A percentile compares a stretch with the other conserved stretches of the same genome.
Conservation (phyloP, 257 asterid species). For the Forsythia suspensa region DNA sequence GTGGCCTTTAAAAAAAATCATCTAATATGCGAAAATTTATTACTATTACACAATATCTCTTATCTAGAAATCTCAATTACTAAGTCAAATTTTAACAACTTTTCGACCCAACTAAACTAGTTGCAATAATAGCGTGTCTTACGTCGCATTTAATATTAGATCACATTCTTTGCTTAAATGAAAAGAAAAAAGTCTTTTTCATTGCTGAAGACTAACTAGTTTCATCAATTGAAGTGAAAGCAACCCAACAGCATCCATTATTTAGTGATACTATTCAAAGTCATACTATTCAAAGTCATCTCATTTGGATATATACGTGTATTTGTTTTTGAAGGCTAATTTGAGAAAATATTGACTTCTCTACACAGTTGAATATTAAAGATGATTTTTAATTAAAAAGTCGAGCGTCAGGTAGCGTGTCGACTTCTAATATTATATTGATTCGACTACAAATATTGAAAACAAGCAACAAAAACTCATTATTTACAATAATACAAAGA, state of each 20-base stretch:
- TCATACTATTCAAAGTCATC: slow-evolving; percentile 11
- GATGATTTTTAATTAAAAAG: background rate
- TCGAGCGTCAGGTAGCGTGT: background rate
- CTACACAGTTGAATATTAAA: background rate
- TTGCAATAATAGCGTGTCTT: background rate
- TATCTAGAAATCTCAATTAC: no score
- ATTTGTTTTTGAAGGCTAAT: background rate
- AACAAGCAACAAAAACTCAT: background rate
- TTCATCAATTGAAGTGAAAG: slow-evolving; percentile 13
- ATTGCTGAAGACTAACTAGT: slow-evolving; percentile 13
- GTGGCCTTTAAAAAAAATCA: no score
- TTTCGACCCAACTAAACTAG: background rate
- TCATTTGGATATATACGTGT: background rate
- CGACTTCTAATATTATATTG: background rate
- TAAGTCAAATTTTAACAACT: background rate
- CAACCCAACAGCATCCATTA: slow-evolving; percentile 7
- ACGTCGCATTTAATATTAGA: background rate
- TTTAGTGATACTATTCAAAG: slow-evolving; percentile 6
- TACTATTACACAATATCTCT: no score
- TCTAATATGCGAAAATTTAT: no score
- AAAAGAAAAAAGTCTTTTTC: slow-evolving; percentile 9
- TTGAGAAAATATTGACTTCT: background rate
- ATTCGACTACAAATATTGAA: no score
- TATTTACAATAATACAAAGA: background rate
- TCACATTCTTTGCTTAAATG: background rate